Evolutionary conservation across 2,329 filamentous ascomycete genomes (phyloP).

Genomic region (Aspergillus unguis): DNA sequence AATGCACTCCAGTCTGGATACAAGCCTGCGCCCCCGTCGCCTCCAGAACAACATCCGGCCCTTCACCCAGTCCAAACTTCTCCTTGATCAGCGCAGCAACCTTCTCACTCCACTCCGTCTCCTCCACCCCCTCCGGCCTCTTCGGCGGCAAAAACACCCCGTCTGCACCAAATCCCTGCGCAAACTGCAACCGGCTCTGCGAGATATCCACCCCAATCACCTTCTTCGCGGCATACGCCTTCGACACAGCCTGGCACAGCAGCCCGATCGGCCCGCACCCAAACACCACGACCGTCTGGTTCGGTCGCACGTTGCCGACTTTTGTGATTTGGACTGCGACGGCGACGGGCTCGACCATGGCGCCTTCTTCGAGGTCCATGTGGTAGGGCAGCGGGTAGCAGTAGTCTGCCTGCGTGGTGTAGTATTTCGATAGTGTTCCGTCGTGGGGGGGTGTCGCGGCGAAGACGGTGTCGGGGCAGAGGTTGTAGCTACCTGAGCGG

Average conservation of each 20-base stretch:
- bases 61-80: constrained; percentile 41
- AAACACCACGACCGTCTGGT: constrained; percentile 48
- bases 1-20: constrained; percentile 42
- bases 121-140: constrained; percentile 24
- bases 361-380: constrained; percentile 51
- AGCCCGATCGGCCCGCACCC: constrained; percentile 52
- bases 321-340: constrained; percentile 51
- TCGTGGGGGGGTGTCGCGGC: constrained; percentile 47
- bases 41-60: constrained; percentile 35
- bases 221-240: constrained; percentile 45
- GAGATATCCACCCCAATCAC: constrained; percentile 50
- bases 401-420: constrained; percentile 46
- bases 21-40: constrained; percentile 42
- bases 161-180: constrained; percentile 46
- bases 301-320: constrained; percentile 38
- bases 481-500: constrained; percentile 3
- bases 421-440: constrained; percentile 52
- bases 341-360: constrained; percentile 52
- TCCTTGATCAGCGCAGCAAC: constrained; percentile 33
- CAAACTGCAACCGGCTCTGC: constrained; percentile 42
- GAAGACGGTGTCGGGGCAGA: constrained; percentile 42
- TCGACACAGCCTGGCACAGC: constrained; percentile 47
- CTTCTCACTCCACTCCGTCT: constrained; percentile 36
- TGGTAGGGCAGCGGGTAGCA: constrained; percentile 47
- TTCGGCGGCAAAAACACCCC: constrained; percentile 41